Conservation (phyloP, 768 basidiomycete genomes). For the Lentinula detonsa region DNA sequence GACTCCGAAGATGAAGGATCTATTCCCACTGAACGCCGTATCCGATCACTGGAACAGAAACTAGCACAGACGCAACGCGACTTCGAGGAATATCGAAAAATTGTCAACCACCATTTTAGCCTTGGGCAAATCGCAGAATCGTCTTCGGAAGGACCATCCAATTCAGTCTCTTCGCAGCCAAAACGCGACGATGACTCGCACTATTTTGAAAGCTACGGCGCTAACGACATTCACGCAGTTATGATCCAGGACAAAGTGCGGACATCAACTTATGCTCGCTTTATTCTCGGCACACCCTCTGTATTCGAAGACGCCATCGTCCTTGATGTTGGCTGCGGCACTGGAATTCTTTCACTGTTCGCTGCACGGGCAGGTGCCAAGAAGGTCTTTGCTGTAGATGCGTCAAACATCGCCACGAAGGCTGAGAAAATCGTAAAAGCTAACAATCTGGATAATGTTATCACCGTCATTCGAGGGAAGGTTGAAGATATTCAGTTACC, state of each 20-base stretch:
- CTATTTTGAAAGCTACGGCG: constrained; percentile 88
- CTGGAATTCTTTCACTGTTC: constrained; percentile 87
- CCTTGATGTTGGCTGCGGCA: constrained; percentile 95
- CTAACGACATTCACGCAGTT: constrained; percentile 91
- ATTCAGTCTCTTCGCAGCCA: constrained; percentile 19
- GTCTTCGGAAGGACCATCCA: constrained; percentile 16
- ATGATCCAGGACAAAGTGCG: constrained; percentile 97
- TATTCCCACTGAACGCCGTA: constrained; percentile 29
- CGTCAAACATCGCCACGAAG: constrained; percentile 74
- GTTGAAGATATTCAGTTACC: constrained; percentile 84
- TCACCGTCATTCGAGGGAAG: constrained; percentile 87
- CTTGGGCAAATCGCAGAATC: constrained; percentile 38
- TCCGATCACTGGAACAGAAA: constrained; percentile 56
- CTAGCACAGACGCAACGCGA: constrained; percentile 54
- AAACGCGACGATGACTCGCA: constrained; percentile 83
- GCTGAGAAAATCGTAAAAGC: constrained; percentile 72
- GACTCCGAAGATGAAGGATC: constrained; percentile 61
- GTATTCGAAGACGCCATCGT: constrained; percentile 84
- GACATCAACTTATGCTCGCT: constrained; percentile 88
- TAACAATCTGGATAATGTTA: constrained; percentile 66
- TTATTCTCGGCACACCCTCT: constrained; percentile 76
- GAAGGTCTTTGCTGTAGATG: constrained; percentile 88
- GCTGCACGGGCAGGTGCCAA: constrained; percentile 87
- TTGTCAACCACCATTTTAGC: constrained; percentile 52
- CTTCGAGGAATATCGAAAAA: constrained; percentile 52